phyloP scores from a whole-genome alignment of 192 early-diverging fungal genomes.

The Podila verticillata region DNA sequence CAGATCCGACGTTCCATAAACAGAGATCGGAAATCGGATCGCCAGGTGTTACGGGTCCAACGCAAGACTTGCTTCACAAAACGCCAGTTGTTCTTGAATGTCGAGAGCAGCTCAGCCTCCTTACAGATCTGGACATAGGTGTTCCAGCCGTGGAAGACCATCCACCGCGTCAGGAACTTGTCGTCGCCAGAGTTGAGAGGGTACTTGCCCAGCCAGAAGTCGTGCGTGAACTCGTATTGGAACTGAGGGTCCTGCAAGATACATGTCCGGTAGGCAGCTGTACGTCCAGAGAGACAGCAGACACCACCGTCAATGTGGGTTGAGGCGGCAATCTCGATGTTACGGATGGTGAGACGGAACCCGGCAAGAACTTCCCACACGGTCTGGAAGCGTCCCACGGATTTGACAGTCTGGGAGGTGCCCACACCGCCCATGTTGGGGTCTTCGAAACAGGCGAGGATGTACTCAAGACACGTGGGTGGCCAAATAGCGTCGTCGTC shows the following conservation, averaged over 20 bases:
- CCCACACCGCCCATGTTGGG: slow-evolving; percentile 77
- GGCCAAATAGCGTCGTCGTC: slow-evolving; percentile 80
- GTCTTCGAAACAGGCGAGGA: slow-evolving; percentile 79
- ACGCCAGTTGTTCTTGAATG: slow-evolving; percentile 81
- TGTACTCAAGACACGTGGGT: slow-evolving; percentile 68
- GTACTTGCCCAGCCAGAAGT: slow-evolving; percentile 77
- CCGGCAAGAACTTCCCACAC: slow-evolving; percentile 80
- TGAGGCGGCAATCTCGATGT: slow-evolving; percentile 77
- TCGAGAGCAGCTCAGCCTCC: slow-evolving; percentile 73
- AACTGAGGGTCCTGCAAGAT: slow-evolving; percentile 78
- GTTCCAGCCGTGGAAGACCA: slow-evolving; percentile 74
- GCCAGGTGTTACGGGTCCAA: slow-evolving; percentile 82
- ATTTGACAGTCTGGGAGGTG: slow-evolving; percentile 69
- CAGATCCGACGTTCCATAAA: slow-evolving; percentile 73
- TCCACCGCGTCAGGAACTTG: slow-evolving; percentile 81
- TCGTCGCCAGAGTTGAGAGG: slow-evolving; percentile 80
- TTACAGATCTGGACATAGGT: slow-evolving; percentile 74
- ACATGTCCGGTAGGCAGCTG: slow-evolving; percentile 73
- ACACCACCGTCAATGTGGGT: slow-evolving; percentile 81
- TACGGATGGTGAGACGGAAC: slow-evolving; percentile 74
- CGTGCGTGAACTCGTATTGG: slow-evolving; percentile 76
- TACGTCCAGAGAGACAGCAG: slow-evolving; percentile 77
- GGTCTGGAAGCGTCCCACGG: slow-evolving; percentile 66
- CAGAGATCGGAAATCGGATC: slow-evolving; percentile 70
- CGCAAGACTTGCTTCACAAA: slow-evolving; percentile 76